Conservation (phyloP, 805 yeast genomes). For the Peterozyma toletana region DNA sequence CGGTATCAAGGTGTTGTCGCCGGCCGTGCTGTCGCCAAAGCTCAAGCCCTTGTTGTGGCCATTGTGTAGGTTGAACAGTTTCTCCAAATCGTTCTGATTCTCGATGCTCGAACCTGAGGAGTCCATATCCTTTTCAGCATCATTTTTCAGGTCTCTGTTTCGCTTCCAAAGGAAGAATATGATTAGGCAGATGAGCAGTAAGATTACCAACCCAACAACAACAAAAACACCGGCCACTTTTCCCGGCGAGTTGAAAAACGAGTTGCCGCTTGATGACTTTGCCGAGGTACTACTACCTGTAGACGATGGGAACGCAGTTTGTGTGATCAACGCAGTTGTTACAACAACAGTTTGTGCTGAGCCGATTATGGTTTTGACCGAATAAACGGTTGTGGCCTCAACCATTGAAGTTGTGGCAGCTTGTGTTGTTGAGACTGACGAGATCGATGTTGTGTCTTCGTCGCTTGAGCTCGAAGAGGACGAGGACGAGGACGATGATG, state of each 20-base stretch:
- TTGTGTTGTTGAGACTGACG: neutral
- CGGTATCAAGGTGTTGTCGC: constrained; percentile 12
- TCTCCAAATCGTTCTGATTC: constrained; percentile 8
- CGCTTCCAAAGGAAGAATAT: neutral
- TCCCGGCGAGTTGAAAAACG: constrained; percentile 63
- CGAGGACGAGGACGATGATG: constrained; percentile 15
- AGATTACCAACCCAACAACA: constrained; percentile 62
- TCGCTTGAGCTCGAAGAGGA: constrained; percentile 14
- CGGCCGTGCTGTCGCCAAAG: neutral
- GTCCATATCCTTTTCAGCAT: constrained; percentile 11
- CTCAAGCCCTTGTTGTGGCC: constrained; percentile 5
- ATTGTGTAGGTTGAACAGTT: constrained; percentile 13
- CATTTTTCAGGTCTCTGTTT: constrained; percentile 14
- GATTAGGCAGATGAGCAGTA: constrained; percentile 27
- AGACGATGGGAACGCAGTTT: constrained; percentile 12
- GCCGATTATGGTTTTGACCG: constrained; percentile 16
- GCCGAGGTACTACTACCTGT: constrained; percentile 7
- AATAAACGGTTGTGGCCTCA: constrained; percentile 1
- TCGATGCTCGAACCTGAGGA: constrained; percentile 7
- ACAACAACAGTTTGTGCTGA: constrained; percentile 12
- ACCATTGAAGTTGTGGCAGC: neutral
- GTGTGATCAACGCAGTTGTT: constrained; percentile 14
- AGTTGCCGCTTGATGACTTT: constrained; percentile 13
- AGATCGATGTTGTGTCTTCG: constrained; percentile 4
- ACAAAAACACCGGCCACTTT: constrained; percentile 84